Base-by-base conservation (phyloP, 768 basidiomycete genomes). In the Panaeolus papilionaceus region DNA sequence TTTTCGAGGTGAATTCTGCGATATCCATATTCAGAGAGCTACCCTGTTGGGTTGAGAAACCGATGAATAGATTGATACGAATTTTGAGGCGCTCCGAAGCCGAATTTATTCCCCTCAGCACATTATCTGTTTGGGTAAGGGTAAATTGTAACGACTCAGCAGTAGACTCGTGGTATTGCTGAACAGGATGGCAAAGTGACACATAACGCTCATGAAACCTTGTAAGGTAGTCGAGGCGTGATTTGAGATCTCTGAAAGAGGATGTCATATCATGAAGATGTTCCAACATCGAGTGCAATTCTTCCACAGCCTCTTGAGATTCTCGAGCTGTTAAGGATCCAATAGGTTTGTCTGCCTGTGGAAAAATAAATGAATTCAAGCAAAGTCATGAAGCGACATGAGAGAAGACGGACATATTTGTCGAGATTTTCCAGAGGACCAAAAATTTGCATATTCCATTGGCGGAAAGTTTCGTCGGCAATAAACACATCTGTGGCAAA, bases 1-100 rank as follows among this genome's bases (percentile, higher is more conserved):
- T 69, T 37, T 69, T 63, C 16, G 65, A 66, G 3, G 68, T 69
- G 20, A 66, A 33, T 37, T 66, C 28, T 2, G 68, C 65, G 18
- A 69, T 69, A 16, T 66, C 42, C 4, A 62, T 33, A 44, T 69
- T 69, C 9, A 61, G 38, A 20, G 61, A 51, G 62, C 33, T 66
- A 20, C 65, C 58, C 38, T 63, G 47, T 6, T 69, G 64, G 11
- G 58, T 62, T 2, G 68, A 64, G 6, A 66, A 62, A 2, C 63
- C 62, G 38, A 69, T 66, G 33, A 65, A 63, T n/a, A 28, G 44
- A 37, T 62, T 45, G 14, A 63, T 69, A 40, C 64, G 62, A 14
- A 37, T 54, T 62, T 62, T 58, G 38, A 51, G 9, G 45, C 40
- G 28, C 62, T 54, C 47, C 47, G 47, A 51, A 26, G 47, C 47